A percentile compares a stretch with the other conserved stretches of the same genome.
Conservation (phyloP, 139 green algal species). For the Coelastrella sp. region DNA sequence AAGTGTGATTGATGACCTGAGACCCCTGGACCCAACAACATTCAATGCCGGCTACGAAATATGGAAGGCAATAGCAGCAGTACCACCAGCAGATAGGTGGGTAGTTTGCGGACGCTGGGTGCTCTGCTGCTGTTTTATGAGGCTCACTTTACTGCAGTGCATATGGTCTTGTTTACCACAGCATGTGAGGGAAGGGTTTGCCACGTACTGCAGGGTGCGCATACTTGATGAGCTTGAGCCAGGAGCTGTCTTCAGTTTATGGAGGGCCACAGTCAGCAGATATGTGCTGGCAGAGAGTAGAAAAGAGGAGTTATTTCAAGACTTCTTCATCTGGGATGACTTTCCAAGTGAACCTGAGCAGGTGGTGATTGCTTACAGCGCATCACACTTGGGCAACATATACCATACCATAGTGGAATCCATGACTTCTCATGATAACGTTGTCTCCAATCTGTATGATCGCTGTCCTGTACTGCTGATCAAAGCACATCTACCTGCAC, state of each 20-base stretch:
- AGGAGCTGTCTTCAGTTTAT: constrained; percentile 53
- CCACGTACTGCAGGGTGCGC: constrained; percentile 38
- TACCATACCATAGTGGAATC: too few species aligned
- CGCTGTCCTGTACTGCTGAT: too few species aligned
- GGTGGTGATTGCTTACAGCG: too few species aligned
- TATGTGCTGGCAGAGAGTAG: constrained; percentile 14
- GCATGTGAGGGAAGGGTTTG: too few species aligned
- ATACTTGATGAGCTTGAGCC: constrained; percentile 58
- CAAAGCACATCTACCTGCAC: too few species aligned
- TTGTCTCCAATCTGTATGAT: too few species aligned
- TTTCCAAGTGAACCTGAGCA: constrained; percentile 58
- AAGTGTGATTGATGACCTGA: constrained; percentile 59
- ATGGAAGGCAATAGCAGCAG: constrained; percentile 47
- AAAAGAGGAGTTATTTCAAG: constrained; percentile 50
- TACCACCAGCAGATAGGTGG: constrained; percentile 49
- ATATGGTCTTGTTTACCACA: too few species aligned
- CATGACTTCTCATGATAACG: too few species aligned
- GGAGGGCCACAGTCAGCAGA: constrained; percentile 51
- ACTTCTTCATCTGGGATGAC: constrained; percentile 56
- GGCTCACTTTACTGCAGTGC: neutral
- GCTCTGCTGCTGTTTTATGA: too few species aligned
- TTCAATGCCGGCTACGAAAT: constrained; percentile 61
- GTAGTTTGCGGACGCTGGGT: neutral
- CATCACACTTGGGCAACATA: too few species aligned
- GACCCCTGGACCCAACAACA: constrained; percentile 34